Conservation (phyloP, 352 stramenopile species). For the Peronospora belbahrii region DNA sequence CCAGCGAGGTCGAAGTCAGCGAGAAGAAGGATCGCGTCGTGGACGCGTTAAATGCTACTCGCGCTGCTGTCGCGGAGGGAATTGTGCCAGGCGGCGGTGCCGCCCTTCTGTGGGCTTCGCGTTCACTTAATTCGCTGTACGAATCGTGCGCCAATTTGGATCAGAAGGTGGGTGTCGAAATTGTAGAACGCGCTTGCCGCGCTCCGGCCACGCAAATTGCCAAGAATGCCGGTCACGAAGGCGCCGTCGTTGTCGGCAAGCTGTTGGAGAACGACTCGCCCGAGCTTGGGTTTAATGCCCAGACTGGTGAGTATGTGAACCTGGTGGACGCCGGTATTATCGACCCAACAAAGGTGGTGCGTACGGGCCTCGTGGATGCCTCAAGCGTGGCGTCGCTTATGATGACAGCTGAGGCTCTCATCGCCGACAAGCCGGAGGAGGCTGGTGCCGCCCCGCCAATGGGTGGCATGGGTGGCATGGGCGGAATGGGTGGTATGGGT, state of each 20-base stretch:
- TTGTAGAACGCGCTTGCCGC: constrained; percentile 92
- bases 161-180: constrained; percentile 97
- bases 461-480: constrained; percentile 76
- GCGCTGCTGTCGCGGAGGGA: constrained; percentile 96
- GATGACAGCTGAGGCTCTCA: constrained; percentile 99
- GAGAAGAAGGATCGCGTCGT: constrained; percentile 99
- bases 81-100: constrained; percentile 98
- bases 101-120: constrained; percentile 95
- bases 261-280: constrained; percentile 93
- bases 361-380: constrained; percentile 97
- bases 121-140: constrained; percentile 85
- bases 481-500: constrained; percentile 79
- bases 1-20: constrained; percentile 97
- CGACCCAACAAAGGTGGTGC: constrained; percentile 97
- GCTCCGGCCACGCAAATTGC: constrained; percentile 95
- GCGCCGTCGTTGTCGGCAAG: constrained; percentile 97
- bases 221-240: constrained; percentile 97
- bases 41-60: constrained; percentile 99
- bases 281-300: constrained; percentile 96
- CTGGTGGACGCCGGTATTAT: constrained; percentile 98
- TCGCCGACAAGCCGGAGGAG: constrained; percentile 93
- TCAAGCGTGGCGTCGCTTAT: constrained; percentile 98
- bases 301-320: constrained; percentile 95
- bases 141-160: constrained; percentile 92
- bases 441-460: constrained; percentile 56